These are phyloP conservation scores for Sesbania bispinosa DNA, from an alignment of 306 rosid genomes.

Conservation along the genomic window DNA sequence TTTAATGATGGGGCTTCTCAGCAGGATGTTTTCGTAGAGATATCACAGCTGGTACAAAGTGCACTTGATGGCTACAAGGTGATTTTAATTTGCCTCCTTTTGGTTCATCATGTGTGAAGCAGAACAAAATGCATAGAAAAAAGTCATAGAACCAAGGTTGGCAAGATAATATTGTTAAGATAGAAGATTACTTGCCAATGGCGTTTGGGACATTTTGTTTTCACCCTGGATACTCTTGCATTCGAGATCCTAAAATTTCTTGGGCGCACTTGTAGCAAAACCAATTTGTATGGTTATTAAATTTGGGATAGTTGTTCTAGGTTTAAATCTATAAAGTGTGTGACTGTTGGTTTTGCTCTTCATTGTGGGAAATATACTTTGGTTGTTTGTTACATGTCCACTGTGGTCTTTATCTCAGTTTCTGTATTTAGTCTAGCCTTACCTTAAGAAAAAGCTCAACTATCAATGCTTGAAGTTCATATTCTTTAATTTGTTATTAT, in stretches of 20 bases:
- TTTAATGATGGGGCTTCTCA: slow-evolving; percentile 81
- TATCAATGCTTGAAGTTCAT: not conserved
- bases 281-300: not conserved
- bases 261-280: not conserved
- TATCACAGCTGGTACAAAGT: slow-evolving; percentile 94
- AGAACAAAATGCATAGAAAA: not conserved
- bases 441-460: not conserved
- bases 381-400: not conserved
- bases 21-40: slow-evolving; percentile 76
- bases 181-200: not conserved
- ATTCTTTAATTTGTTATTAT: not conserved
- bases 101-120: not conserved
- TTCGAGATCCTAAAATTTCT: not conserved
- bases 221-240: not conserved
- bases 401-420: no score
- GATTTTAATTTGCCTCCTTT: slow-evolving; percentile 9
- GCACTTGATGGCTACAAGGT: slow-evolving; percentile 99
- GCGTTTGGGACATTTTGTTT: not conserved
- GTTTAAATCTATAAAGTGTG: not conserved
- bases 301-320: not conserved
- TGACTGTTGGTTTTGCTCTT: not conserved
- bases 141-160: not conserved
- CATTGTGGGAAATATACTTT: not conserved
- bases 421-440: not conserved
- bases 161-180: not conserved